Base-by-base conservation (phyloP, 164 flowering plant species). In the Aristolochia californica region DNA sequence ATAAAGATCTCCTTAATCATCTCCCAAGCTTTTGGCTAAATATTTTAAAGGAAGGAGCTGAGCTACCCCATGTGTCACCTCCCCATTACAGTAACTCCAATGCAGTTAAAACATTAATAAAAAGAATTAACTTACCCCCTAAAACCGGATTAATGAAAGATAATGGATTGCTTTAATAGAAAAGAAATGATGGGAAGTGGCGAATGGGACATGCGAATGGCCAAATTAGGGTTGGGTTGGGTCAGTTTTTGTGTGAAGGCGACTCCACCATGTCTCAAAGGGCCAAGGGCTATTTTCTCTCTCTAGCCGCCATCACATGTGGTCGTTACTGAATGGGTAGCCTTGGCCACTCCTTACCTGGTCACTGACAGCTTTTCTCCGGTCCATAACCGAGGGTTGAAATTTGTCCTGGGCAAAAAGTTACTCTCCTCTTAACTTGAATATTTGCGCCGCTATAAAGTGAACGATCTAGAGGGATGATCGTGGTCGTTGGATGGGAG, bases 121-220 rank as follows among this genome's bases (percentile, higher is more conserved):
- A 28, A 2, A 28, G 2, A 28, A 28, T 45, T 45, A 45, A 45
- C 17, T 4, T 4, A 45, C 15, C 5, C 17, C 4, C 18, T 14
- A 13, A 45, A 1, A 15, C 20, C 20, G 5, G 1, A n/a, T 15
- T 5, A n/a, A 16, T 7, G n/a, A n/a, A n/a, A n/a, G n/a, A n/a
- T n/a, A n/a, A n/a, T n/a, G n/a, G n/a, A n/a, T n/a, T n/a, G n/a
- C n/a, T n/a, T n/a, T n/a, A n/a, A n/a, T n/a, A n/a, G n/a, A 20
- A 15, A 17, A 47, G 7, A 5, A 1, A 47, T 16, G 1, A 17
- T 10, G 15, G 18, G 62, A 60, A 60, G 55, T 17, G 62, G 62
- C 62, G 62, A 47, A 50, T 60, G 62, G 56, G 25, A 55, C 1
- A 34, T 22, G 50, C 62, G 55, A 60, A 50, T 24, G 30, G 62